A percentile compares a stretch with the other conserved stretches of the same genome.
phyloP scores from a whole-genome alignment of 805 yeast species.

The Vanderwaltozyma yarrowii region DNA sequence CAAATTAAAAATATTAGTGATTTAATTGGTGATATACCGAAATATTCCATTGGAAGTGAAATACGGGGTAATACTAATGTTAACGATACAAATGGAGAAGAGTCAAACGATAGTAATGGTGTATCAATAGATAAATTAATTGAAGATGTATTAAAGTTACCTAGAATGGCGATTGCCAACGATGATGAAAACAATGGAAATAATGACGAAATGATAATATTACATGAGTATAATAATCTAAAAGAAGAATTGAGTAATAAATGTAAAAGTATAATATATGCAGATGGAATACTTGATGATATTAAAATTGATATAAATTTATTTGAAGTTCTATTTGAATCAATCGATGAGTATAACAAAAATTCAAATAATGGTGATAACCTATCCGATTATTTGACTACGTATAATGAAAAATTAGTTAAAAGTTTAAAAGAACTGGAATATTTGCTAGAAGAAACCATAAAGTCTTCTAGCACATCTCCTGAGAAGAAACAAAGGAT shows the following conservation, averaged over 20 bases:
- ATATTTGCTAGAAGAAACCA: slow-evolving; percentile 10
- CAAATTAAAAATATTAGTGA: slow-evolving; percentile 13
- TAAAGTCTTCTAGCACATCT: slow-evolving; percentile 6
- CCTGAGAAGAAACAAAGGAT: neutral
- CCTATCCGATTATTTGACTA: slow-evolving; percentile 7
- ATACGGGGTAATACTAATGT: slow-evolving; percentile 3
- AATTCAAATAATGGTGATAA: neutral
- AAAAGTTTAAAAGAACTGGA: slow-evolving; percentile 10
- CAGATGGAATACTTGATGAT: slow-evolving; percentile 4
- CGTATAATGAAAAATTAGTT: slow-evolving; percentile 6
- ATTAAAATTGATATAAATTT: slow-evolving; percentile 4
- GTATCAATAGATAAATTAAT: slow-evolving; percentile 12
- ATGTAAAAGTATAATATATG: slow-evolving; percentile 12
- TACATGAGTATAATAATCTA: slow-evolving; percentile 20
- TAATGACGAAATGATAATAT: slow-evolving; percentile 6
- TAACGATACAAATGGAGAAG: too few species aligned
- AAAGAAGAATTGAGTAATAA: slow-evolving; percentile 12
- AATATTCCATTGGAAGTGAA: slow-evolving; percentile 15
- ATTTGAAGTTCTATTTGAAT: slow-evolving; percentile 4
- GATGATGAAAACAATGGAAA: slow-evolving; percentile 6
- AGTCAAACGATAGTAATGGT: slow-evolving; percentile 4
- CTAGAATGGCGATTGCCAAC: slow-evolving; percentile 10
- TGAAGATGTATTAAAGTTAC: slow-evolving; percentile 16
- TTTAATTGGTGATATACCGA: slow-evolving; percentile 20
- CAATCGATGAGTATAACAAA: slow-evolving; percentile 5